Base-by-base conservation (phyloP, 2,329 filamentous ascomycete genomes). In the Cordyceps fumosorosea region DNA sequence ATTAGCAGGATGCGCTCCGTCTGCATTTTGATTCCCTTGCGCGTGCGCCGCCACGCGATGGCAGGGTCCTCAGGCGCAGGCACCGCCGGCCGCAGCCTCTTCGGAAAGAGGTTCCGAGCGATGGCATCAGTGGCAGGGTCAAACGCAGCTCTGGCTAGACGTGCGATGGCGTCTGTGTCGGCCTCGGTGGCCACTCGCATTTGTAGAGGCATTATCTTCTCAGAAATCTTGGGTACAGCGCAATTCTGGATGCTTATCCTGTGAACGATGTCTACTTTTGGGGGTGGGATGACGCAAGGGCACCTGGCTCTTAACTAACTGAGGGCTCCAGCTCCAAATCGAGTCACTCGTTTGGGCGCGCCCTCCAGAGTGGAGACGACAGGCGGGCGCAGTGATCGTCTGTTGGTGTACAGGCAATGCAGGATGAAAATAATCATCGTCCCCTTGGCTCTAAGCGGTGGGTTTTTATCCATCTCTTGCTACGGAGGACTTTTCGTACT, bases 81-180 rank as follows among this genome's bases (percentile, higher is more conserved):
- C 6, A 57, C 56, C 2, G 57, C 45, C n/a, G 58, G 62, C 58
- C 62, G 63, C 50, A 66, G 60, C 26, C 52, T 63, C 16, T 16
- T 45, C 14, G 67, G 67, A 44, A 66, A 68, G 20, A 67, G 42
- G 24, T 54, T 50, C 14, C 60, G 62, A 7, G 62, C 47, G 22
- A 67, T 67, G 55, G 24, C 55, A 44, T 67, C 66, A 5, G 51
- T 66, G 26, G 56, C 26, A 11, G 64, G 65, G 56, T 66, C 48
- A 60, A 72, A 73, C 11, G 69, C 68, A 22, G 64, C 65, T 11
- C 22, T 37, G 47, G 63, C 66, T 54, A 73, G 64, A 40, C 60
- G 58, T n/a, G 66, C 70, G 48, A 72, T 66, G n/a, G 62, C 62
- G 11, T 62, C 58, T n/a, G 65, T 57, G 42, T 73, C 71, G 48